A percentile compares a stretch with the other conserved stretches of the same genome.
Evolutionary conservation across 2,329 filamentous ascomycete species (phyloP).

Genomic region (Xylaria sp.): DNA sequence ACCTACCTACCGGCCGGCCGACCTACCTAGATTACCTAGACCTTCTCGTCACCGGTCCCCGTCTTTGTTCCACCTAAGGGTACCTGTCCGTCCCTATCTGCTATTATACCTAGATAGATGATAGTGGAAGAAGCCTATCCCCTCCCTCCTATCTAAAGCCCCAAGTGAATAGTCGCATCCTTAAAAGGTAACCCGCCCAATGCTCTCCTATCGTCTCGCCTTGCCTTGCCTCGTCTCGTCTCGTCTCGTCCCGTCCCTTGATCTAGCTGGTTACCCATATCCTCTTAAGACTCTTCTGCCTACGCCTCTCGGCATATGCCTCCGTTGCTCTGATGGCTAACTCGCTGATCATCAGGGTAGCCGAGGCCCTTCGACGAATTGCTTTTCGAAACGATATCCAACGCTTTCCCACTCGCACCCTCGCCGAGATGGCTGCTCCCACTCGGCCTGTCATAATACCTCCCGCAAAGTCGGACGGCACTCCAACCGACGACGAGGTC

Average conservation of each 20-base stretch:
- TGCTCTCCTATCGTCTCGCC: not conserved
- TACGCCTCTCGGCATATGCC: not conserved
- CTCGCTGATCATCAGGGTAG: constrained; percentile 54
- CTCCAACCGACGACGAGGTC: constrained; percentile 57
- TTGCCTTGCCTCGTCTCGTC: too few species aligned
- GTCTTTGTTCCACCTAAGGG: not conserved
- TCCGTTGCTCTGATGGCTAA: constrained; percentile 54
- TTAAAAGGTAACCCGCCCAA: not conserved
- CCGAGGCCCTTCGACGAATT: constrained; percentile 54
- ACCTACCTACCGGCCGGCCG: constrained; percentile 15
- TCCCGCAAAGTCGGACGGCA: constrained; percentile 52
- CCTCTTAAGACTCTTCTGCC: not conserved
- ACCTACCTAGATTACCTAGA: not conserved
- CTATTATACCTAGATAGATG: not conserved
- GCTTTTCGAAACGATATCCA: constrained; percentile 55
- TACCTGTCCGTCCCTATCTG: not conserved
- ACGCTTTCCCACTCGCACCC: constrained; percentile 51
- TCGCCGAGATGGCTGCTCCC: constrained; percentile 58
- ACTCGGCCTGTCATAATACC: constrained; percentile 52
- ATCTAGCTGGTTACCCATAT: not conserved
- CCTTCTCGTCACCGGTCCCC: not conserved
- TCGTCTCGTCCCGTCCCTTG: not conserved
- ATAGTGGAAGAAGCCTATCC: not conserved
- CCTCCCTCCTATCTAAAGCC: not conserved
- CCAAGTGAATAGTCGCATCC: not conserved